phyloP scores from a whole-genome alignment of 495 filamentous ascomycete genomes.

The Tuber brumale region DNA sequence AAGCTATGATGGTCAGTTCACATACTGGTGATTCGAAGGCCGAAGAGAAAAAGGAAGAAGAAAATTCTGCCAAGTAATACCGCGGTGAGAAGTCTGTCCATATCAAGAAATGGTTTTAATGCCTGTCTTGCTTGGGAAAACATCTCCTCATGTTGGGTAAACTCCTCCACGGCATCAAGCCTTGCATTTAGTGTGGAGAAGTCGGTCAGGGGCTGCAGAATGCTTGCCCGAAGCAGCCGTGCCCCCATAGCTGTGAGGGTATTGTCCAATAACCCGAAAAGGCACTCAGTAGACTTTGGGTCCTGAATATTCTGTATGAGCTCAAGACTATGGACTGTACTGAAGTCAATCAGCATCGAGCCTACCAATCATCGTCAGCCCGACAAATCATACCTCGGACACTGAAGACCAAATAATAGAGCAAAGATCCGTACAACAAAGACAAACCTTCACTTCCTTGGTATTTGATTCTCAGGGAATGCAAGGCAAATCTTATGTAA shows the following conservation, averaged over 20 bases:
- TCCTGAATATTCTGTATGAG: slow-evolving; percentile 81
- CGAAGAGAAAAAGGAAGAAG: slow-evolving; percentile 6
- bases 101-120: slow-evolving; percentile 66
- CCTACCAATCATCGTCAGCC: slow-evolving; percentile 44
- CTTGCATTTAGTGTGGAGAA: slow-evolving; percentile 51
- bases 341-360: slow-evolving; percentile 88
- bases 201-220: slow-evolving; percentile 85
- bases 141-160: slow-evolving; percentile 78
- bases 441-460: slow-evolving; percentile 61
- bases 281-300: slow-evolving; percentile 63
- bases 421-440: neutral
- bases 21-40: slow-evolving; percentile 11
- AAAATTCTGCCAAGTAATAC: slow-evolving; percentile 42
- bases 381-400: neutral
- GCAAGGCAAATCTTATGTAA: slow-evolving; percentile 54
- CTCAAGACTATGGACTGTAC: slow-evolving; percentile 77
- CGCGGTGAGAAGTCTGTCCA: slow-evolving; percentile 59
- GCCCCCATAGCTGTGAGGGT: slow-evolving; percentile 84
- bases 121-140: slow-evolving; percentile 70
- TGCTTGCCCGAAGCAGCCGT: slow-evolving; percentile 68
- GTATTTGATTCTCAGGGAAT: slow-evolving; percentile 79
- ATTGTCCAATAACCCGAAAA: slow-evolving; percentile 78
- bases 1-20: slow-evolving; percentile 50
- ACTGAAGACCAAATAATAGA: slow-evolving; percentile 4
- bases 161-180: slow-evolving; percentile 77